phyloP scores from a whole-genome alignment of 2,329 filamentous ascomycete species.

The Colletotrichum sp. region DNA sequence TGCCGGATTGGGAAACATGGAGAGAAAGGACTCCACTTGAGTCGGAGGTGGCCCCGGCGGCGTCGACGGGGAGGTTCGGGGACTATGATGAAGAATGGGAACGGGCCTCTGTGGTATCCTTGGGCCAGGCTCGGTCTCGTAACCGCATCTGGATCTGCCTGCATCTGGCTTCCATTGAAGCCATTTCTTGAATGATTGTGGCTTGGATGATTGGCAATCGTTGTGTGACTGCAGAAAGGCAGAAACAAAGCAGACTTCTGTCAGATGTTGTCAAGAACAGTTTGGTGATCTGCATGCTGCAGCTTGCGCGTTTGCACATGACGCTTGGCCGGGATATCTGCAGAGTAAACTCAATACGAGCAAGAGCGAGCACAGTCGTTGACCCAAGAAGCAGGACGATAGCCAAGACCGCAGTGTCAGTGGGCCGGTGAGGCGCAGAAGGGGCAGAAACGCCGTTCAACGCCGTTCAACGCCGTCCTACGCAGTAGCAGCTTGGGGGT shows the following conservation, averaged over 20 bases:
- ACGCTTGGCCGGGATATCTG: background rate
- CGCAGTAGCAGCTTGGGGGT: conserved; percentile 10
- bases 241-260: background rate
- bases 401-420: conserved; percentile 9
- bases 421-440: conserved; percentile 12
- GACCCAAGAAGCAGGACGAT: background rate
- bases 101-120: background rate
- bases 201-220: background rate
- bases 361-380: background rate
- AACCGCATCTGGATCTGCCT: background rate
- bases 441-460: background rate
- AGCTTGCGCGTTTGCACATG: background rate
- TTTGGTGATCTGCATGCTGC: background rate
- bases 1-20: conserved; percentile 4
- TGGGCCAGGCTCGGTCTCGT: background rate
- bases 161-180: background rate
- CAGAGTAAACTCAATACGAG: background rate
- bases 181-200: background rate
- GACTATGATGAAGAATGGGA: background rate
- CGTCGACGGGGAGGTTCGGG: background rate
- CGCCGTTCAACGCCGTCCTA: conserved; percentile 1
- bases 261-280: background rate
- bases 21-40: background rate
- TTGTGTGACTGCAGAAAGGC: background rate
- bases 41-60: conserved; percentile 11